Percentiles rank a stretch among this genome's conserved stretches.
These are phyloP conservation scores for Quercus mongolica DNA, from an alignment of 306 rosid species.

Conservation along the genomic window DNA sequence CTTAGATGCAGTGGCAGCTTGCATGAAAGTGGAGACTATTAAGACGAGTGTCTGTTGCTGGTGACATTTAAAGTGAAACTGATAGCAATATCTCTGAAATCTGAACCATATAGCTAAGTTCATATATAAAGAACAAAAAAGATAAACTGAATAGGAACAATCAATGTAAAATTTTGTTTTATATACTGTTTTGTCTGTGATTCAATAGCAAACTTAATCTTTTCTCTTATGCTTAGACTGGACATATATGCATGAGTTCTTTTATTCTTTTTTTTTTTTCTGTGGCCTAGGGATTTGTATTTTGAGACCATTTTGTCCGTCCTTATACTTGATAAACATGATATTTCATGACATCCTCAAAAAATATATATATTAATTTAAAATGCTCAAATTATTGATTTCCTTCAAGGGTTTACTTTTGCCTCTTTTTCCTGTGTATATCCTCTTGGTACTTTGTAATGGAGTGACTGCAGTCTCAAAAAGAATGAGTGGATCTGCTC, in stretches of 20 bases:
- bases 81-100: conserved; percentile 35
- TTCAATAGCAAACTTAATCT: conserved; percentile 26
- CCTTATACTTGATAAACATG: conserved; percentile 15
- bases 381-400: background rate
- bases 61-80: conserved; percentile 22
- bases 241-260: conserved; percentile 10
- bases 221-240: background rate
- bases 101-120: conserved; percentile 44
- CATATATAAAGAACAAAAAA: conserved; percentile 32
- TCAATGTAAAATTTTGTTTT: conserved; percentile 20
- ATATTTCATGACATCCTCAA: conserved; percentile 18
- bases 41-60: conserved; percentile 38
- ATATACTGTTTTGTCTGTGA: conserved; percentile 45
- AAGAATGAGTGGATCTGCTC: conserved; percentile 65
- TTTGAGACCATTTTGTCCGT: conserved; percentile 3
- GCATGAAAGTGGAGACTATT: conserved; percentile 46
- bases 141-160: conserved; percentile 1
- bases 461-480: conserved; percentile 59
- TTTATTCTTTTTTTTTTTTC: background rate
- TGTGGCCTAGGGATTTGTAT: background rate
- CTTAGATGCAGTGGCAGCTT: conserved; percentile 32
- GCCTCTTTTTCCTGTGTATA: background rate
- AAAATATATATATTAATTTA: background rate
- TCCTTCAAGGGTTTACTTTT: conserved; percentile 9
- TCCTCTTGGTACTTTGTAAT: conserved; percentile 7